These are phyloP conservation scores for Gossypium raimondii DNA, from an alignment of 345 rosid species.

Conservation along the genomic window DNA sequence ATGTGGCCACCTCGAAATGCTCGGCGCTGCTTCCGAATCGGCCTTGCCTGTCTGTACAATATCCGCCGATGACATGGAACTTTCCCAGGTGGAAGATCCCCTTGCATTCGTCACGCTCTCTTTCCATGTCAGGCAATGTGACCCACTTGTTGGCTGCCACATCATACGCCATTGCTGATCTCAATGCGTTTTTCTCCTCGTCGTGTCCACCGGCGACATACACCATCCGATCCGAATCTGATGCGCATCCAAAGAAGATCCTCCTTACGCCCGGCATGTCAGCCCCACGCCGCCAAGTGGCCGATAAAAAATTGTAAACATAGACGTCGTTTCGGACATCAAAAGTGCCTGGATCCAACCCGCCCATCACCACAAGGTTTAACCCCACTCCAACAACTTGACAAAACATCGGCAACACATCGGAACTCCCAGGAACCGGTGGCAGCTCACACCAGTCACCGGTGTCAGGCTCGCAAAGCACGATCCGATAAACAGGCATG, in stretches of 20 bases:
- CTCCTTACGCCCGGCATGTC: slow-evolving; percentile 66
- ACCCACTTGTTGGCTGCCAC: slow-evolving; percentile 54
- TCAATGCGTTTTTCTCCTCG: slow-evolving; percentile 58
- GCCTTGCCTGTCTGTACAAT: slow-evolving; percentile 71
- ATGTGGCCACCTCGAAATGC: slow-evolving; percentile 33
- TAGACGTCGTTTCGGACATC: slow-evolving; percentile 47
- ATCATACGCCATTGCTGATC: slow-evolving; percentile 56
- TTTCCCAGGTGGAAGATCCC: slow-evolving; percentile 54
- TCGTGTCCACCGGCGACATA: slow-evolving; percentile 78
- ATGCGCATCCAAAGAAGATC: slow-evolving; percentile 57
- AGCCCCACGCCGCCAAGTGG: slow-evolving; percentile 58
- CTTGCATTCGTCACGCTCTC: slow-evolving; percentile 72
- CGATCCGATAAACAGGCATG: slow-evolving; percentile 34
- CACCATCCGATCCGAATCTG: slow-evolving; percentile 58
- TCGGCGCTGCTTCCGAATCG: slow-evolving; percentile 45
- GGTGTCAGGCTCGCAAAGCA: slow-evolving; percentile 38
- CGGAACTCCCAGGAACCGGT: slow-evolving; percentile 39
- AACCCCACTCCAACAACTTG: slow-evolving; percentile 50
- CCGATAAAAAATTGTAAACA: slow-evolving; percentile 45
- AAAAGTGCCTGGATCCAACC: slow-evolving; percentile 67
- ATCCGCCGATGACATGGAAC: slow-evolving; percentile 76
- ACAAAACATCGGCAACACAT: slow-evolving; percentile 64
- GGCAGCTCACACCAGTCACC: slow-evolving; percentile 58
- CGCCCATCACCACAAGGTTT: slow-evolving; percentile 71
- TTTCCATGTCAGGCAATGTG: slow-evolving; percentile 59